Base-by-base conservation (phyloP, 495 filamentous ascomycete species). In the Aspergillus diversus region DNA sequence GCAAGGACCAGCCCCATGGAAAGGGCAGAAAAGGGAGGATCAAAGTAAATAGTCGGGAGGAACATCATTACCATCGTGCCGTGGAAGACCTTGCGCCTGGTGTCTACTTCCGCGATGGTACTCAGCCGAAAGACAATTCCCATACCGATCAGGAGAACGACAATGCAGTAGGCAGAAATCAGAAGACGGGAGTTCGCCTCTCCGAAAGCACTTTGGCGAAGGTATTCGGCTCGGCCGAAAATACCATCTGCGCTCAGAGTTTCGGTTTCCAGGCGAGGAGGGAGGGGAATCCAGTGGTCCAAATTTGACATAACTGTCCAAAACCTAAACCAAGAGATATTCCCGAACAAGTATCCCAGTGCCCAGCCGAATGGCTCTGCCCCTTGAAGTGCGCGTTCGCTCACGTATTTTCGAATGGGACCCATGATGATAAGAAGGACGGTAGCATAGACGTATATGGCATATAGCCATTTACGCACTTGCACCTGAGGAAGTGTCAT, bases 21-120 rank as follows among this genome's bases (percentile, higher is more conserved):
- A 7, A 99, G 82, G 1, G 91, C 85, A 50, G 87, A 85, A 70
- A 92, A 98, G 16, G 86, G 74, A 7, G 95, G 96, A 73, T 98
- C 96, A 63, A 97, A 74, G 69, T 88, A 96, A 3, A 87, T 88
- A 2, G 90, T 85, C 11, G 95, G 92, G 4, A 97, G 82, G 63
- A 99, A 90, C 91, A 99, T 96, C 47, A 87, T 83, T 39, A 98
- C 93, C 86, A 97, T 97, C 87, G 92, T 97, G 64, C 94, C 95
- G 74, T 99, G 95, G 75, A 99, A 99, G 9, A 99, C 90, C 75
- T 99, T 99, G 42, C 95, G 87, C n/a, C 95, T 85, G 4, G 95
- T 99, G 75, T 99, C 96, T 39, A 98, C 93, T 76, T 97, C 91
- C 5, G 84, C 83, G 57, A 90, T 71, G 13, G 86, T 74, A 42